These are phyloP conservation scores for Novymonas esmeraldas DNA, from an alignment of 208 protist species.

Conservation along the genomic window DNA sequence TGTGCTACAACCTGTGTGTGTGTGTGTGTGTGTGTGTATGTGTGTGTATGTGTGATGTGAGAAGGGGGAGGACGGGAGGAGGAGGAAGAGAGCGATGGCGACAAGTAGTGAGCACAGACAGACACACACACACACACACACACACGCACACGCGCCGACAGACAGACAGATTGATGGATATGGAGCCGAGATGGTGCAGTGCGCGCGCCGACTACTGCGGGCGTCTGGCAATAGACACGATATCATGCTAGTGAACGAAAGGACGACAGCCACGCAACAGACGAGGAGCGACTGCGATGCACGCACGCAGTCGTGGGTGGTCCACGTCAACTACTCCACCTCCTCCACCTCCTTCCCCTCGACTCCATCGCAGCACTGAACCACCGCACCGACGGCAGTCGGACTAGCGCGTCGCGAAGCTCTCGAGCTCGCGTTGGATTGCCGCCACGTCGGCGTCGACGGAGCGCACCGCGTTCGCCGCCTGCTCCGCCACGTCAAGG, in stretches of 20 bases:
- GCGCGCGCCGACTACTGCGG: no score
- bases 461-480: constrained; percentile 27
- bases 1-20: background rate
- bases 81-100: background rate
- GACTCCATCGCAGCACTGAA: background rate
- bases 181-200: no score
- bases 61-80: background rate
- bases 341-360: background rate
- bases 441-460: constrained; percentile 33
- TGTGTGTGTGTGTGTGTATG: background rate
- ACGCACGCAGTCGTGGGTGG: no score
- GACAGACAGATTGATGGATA: no score
- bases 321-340: no score
- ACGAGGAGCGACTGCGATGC: no score
- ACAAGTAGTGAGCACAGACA: background rate
- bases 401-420: constrained; percentile 23
- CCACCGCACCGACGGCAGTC: background rate
- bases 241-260: no score
- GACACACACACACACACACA: background rate
- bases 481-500: constrained; percentile 35
- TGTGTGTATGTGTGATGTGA: background rate
- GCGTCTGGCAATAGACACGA: no score
- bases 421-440: constrained; percentile 45
- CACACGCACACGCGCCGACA: background rate
- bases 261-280: no score